Evolutionary conservation across 495 filamentous ascomycete species (phyloP), one percentile per base, ranked within the genome.

Genomic region (Talaromyces adpressus): DNA sequence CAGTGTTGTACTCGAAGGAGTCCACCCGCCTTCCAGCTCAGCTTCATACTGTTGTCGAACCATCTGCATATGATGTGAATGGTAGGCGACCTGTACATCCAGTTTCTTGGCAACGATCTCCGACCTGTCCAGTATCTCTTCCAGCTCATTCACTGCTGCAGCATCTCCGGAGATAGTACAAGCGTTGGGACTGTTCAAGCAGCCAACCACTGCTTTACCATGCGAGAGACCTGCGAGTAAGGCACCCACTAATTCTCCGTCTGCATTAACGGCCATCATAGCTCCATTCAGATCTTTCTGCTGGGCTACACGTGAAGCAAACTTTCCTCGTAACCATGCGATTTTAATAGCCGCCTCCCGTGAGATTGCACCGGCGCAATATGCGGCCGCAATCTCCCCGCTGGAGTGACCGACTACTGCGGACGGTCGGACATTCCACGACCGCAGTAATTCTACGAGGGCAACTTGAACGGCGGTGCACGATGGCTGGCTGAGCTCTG

Each of bases 371-470:
- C 68, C 67, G n/a, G 64, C 66, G 1, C 63, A 65, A 63, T 75
- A 76, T 0, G 72, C 71, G 14, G 71, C 71, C 0, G 69, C 71
- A 64, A 89, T 85, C 68, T 89, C 87, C 1, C 86, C 86, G 71
- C 78, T 82, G 2, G 85, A 88, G 70, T 89, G 86, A 4, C 87
- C 87, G 2, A 84, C 74, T 0, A 86, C 84, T n/a, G 75, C 73
- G 1, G 64, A 57, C 0, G 85, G 85, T 12, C 51, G 60, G 23
- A 73, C 23, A 14, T 51, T 73, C 73, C 81, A 83, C n/a, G 70
- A 72, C 7, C 47, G 59, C 29, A 88, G 69, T 0, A 88, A 67
- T 39, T 85, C 81, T 0, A 70, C 59, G 6, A 73, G 51, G 1
- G 66, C 71, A 0, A 74, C 62, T 57, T 76, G 73, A 27, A 76